Conservation (phyloP, 352 stramenopile species). For the Phytophthora ohioensis region DNA sequence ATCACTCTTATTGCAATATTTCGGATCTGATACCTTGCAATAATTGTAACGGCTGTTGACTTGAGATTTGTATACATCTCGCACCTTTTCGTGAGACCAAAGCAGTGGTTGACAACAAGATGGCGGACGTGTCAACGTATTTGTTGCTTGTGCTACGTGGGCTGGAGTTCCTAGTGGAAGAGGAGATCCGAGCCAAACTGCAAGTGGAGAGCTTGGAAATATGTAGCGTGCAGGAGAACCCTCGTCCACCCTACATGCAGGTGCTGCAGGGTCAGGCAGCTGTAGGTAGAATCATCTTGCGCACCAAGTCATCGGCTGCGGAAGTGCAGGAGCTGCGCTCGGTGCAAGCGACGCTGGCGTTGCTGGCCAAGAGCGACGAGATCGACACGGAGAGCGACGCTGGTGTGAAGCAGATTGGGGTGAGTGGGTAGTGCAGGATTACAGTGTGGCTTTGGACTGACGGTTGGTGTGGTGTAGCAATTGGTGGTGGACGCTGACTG, state of each 20-base stretch:
- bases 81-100: conserved; percentile 20
- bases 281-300: conserved; percentile 71
- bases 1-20: neutral
- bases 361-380: conserved; percentile 63
- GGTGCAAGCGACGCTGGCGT: conserved; percentile 66
- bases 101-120: conserved; percentile 20
- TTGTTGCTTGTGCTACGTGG: conserved; percentile 82
- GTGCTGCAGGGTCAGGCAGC: conserved; percentile 79
- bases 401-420: conserved; percentile 69
- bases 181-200: conserved; percentile 77
- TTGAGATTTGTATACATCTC: conserved; percentile 24
- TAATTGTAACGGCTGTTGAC: conserved; percentile 32
- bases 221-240: conserved; percentile 73
- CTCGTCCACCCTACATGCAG: conserved; percentile 59
- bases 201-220: conserved; percentile 72
- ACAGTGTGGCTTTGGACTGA: conserved; percentile 1
- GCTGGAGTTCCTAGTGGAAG: conserved; percentile 71
- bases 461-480: conserved; percentile 40
- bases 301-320: conserved; percentile 57
- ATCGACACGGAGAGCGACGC: conserved; percentile 58
- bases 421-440: conserved; percentile 38
- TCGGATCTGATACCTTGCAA: conserved; percentile 16
- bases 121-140: conserved; percentile 49
- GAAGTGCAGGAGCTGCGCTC: conserved; percentile 65
- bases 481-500: conserved; percentile 62